Evolutionary conservation across 768 basidiomycete species (phyloP), one percentile per base, ranked within the genome.

Genomic region (Kwoniella dejecticola): DNA sequence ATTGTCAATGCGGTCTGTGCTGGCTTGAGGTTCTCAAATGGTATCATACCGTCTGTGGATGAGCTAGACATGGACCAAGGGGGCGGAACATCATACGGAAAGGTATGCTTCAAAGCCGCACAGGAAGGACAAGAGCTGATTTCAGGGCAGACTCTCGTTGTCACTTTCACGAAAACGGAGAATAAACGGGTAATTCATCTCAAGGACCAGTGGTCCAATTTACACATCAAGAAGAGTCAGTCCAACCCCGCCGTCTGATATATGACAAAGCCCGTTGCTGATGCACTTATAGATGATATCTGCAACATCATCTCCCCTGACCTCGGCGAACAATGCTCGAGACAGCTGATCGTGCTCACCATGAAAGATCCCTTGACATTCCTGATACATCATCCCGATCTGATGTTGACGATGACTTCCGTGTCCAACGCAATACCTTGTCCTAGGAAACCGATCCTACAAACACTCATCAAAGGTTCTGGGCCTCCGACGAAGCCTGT

Each of bases 311-410:
- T 80, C 56, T 79, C 77, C 1, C 72, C 77, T 2, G 41, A 40
- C 27, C 62, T 95, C 36, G 89, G 89, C 12, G 42, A 67, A 4
- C 81, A 79, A 68, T 29, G 42, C 30, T 50, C 61, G 3, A 41
- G 53, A 30, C 61, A 30, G 74, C 79, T 67, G 30, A 59, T 70
- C 1, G 46, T 78, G 6, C 76, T 96, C 46, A 86, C 85, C 1
- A 83, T 86, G 29, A 83, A 83, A 54, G 73, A 83, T 10, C 68
- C 71, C 0, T 41, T 53, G 6, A 88, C 91, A 66, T 81, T 89
- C 48, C 80, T 98, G 57, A 87, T 98, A 64, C 87, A 88, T 49
- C 92, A 98, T 71, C 95, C 95, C 4, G 95, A 99, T 79, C 80
- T 91, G 46, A 88, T 99, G 41, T 79, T 97, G 48, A 94, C 96